Evolutionary conservation across 2,329 filamentous ascomycete genomes (phyloP).

Genomic region (Cladophialophora exuberans): DNA sequence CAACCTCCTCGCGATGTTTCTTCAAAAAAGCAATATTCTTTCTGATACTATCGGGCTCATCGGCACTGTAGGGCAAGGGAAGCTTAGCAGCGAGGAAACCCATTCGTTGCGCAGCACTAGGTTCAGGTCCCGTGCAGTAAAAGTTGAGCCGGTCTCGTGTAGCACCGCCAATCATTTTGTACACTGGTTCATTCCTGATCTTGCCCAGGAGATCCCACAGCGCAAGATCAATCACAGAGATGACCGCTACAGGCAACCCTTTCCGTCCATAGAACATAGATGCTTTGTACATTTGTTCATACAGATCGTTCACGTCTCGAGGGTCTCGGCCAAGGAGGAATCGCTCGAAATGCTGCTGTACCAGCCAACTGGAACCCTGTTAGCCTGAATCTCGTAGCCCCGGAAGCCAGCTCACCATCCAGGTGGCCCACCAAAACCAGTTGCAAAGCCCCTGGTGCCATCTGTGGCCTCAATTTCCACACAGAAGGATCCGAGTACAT

Average conservation of each 20-base stretch:
- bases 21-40: slow-evolving; percentile 91
- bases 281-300: slow-evolving; percentile 94
- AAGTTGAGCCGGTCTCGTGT: slow-evolving; percentile 77
- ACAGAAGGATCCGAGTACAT: slow-evolving; percentile 89
- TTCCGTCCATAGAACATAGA: slow-evolving; percentile 98
- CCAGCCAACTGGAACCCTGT: no score
- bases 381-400: no score
- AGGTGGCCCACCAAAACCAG: slow-evolving; percentile 89
- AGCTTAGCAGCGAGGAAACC: slow-evolving; percentile 93
- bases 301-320: slow-evolving; percentile 86
- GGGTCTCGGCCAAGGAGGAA: slow-evolving; percentile 90
- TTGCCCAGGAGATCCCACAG: slow-evolving; percentile 93
- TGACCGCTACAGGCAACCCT: slow-evolving; percentile 84
- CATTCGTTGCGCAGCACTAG: slow-evolving; percentile 76
- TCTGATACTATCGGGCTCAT: slow-evolving; percentile 76
- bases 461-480: slow-evolving; percentile 87
- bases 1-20: slow-evolving; percentile 80
- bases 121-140: slow-evolving; percentile 92
- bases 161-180: slow-evolving; percentile 91
- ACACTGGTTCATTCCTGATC: slow-evolving; percentile 88
- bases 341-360: slow-evolving; percentile 89
- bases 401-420: no score
- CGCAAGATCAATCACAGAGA: slow-evolving; percentile 91
- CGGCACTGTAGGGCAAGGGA: slow-evolving; percentile 84
- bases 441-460: slow-evolving; percentile 92